Evolutionary conservation across 2,329 filamentous ascomycete species (phyloP).

Genomic region (Cladophialophora exuberans): DNA sequence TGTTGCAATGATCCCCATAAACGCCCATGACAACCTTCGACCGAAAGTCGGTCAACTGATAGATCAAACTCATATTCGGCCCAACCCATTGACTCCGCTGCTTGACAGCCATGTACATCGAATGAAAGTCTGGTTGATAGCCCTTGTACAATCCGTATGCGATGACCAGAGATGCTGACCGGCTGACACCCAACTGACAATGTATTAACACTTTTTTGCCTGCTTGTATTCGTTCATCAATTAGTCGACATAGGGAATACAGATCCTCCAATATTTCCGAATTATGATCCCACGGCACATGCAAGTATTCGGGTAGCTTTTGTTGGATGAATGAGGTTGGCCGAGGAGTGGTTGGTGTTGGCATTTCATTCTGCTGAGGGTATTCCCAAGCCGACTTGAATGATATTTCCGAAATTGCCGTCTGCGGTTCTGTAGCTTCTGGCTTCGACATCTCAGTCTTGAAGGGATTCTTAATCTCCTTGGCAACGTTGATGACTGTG

Average conservation of each 20-base stretch:
- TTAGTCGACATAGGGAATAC: constrained; percentile 61
- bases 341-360: constrained; percentile 31
- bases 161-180: constrained; percentile 68
- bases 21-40: constrained; percentile 41
- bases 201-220: constrained; percentile 66
- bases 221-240: constrained; percentile 61
- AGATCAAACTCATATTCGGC: constrained; percentile 71
- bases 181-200: constrained; percentile 67
- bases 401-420: constrained; percentile 49
- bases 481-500: constrained; percentile 67
- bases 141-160: constrained; percentile 69
- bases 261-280: constrained; percentile 68
- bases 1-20: constrained; percentile 30
- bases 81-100: constrained; percentile 68
- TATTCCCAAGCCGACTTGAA: constrained; percentile 56
- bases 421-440: constrained; percentile 46
- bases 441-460: constrained; percentile 37
- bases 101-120: constrained; percentile 67
- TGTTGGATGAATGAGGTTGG: constrained; percentile 16
- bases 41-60: constrained; percentile 68
- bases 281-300: constrained; percentile 69
- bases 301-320: constrained; percentile 61
- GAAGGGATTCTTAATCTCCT: constrained; percentile 66
- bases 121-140: constrained; percentile 63
- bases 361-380: constrained; percentile 38